A percentile compares a stretch with the other conserved stretches of the same genome.
phyloP scores from a whole-genome alignment of 441 rosid genomes.

The California macrophylla region DNA sequence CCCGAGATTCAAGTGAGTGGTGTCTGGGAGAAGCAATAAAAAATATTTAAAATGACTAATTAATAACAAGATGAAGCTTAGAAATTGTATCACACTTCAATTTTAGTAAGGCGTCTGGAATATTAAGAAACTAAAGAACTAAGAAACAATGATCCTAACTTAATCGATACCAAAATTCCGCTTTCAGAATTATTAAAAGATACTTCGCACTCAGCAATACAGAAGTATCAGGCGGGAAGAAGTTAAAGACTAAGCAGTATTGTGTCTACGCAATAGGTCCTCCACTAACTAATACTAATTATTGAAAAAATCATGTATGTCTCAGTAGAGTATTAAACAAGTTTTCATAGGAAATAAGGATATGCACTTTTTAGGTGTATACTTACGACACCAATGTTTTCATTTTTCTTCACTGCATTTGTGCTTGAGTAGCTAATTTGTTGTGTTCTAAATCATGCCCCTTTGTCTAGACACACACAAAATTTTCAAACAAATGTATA shows the following conservation, averaged over 20 bases:
- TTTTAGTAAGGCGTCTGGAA: too few species aligned
- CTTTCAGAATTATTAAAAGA: neutral
- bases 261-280: neutral
- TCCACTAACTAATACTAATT: neutral
- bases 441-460: neutral
- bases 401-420: neutral
- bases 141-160: too few species aligned
- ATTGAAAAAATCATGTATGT: neutral
- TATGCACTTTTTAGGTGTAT: neutral
- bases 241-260: neutral
- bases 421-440: neutral
- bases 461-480: conserved; percentile 1
- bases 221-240: neutral
- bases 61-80: neutral
- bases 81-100: neutral
- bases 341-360: neutral
- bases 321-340: neutral
- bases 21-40: neutral
- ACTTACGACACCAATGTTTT: neutral
- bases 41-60: too few species aligned
- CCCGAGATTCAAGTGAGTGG: neutral
- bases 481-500: neutral
- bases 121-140: too few species aligned
- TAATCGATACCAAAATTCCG: neutral
- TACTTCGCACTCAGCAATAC: neutral